Percentiles rank a stretch among this genome's conserved stretches.
Conservation (phyloP, 163 green algal species). For the Scenedesmus sp. region DNA sequence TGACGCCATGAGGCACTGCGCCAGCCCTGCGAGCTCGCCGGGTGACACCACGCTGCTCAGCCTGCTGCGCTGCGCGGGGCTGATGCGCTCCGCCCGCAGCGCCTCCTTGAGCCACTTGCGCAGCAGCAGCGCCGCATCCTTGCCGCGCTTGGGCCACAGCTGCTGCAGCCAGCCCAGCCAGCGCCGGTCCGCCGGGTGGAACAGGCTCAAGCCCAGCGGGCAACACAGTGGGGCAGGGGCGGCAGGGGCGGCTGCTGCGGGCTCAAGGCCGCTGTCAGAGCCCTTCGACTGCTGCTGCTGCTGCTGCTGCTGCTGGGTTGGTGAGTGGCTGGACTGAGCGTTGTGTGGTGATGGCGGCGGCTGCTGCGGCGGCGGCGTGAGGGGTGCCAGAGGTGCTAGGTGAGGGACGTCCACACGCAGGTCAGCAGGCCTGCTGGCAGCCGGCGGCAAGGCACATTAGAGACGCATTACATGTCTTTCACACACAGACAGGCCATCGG, state of each 20-base stretch:
- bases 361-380: not conserved
- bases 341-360: not conserved
- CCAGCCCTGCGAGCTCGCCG: slow-evolving; percentile 67
- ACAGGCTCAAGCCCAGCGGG: slow-evolving; percentile 55
- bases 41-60: slow-evolving; percentile 60
- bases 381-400: slow-evolving; percentile 24
- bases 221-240: not conserved
- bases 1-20: slow-evolving; percentile 38
- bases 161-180: slow-evolving; percentile 67
- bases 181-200: slow-evolving; percentile 61
- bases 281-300: not conserved
- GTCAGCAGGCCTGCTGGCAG: slow-evolving; percentile 55
- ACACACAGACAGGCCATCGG: not conserved
- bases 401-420: slow-evolving; percentile 53
- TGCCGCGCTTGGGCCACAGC: slow-evolving; percentile 61
- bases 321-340: not conserved
- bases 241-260: not conserved
- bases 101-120: slow-evolving; percentile 81
- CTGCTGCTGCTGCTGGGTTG: not conserved
- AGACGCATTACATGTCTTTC: not conserved
- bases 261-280: not conserved
- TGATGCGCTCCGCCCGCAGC: slow-evolving; percentile 66
- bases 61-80: slow-evolving; percentile 62
- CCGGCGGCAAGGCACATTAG: not conserved
- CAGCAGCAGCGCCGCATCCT: slow-evolving; percentile 69